Base-by-base conservation (phyloP, 768 basidiomycete genomes). In the Leccinum variicolor region DNA sequence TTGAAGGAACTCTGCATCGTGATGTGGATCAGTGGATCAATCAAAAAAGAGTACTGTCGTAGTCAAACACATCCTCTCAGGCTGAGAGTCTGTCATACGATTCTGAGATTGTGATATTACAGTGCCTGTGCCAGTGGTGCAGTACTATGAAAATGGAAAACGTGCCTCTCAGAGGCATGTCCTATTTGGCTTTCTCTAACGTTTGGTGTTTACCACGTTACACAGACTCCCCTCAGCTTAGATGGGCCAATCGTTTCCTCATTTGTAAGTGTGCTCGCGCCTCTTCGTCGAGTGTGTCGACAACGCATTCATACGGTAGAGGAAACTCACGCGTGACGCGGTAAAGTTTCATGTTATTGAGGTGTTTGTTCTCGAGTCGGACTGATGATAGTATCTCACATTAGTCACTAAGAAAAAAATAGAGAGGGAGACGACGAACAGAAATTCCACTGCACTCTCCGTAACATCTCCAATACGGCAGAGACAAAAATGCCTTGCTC, bases 401-500 rank as follows among this genome's bases (percentile, higher is more conserved):
- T 15, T 8, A 33, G 3, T 34, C 33, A 2, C 21, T 19, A 17
- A 23, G 33, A 33, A 33, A 34, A 14, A 2, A 46, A 29, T 36
- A 10, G 15, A 48, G 52, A 45, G 41, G 17, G 36, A 31, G 50
- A 52, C 7, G 7, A 29, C 89, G 65, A 58, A 93, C 91, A 89
- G 67, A 95, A 89, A 72, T 96, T 97, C 96, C 96, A 98, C 62
- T 89, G 89, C 73, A 84, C 84, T 53, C 96, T 80, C 45, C 96
- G 76, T 6, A 92, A 63, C 69, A 93, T 82, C 67, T 98, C 96
- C 41, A 92, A 64, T 51, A 87, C 61, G 2, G 79, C 92, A 13
- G 75, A 81, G 47, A 92, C 77, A 74, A 92, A 94, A 0, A 83
- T 75, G 25, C 87, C 81, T 26, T 88, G 47, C 59, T 80, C 77